Evolutionary conservation across 371 early-diverging fungal genomes (phyloP).

Genomic region (Syncephalastrum racemosum): DNA sequence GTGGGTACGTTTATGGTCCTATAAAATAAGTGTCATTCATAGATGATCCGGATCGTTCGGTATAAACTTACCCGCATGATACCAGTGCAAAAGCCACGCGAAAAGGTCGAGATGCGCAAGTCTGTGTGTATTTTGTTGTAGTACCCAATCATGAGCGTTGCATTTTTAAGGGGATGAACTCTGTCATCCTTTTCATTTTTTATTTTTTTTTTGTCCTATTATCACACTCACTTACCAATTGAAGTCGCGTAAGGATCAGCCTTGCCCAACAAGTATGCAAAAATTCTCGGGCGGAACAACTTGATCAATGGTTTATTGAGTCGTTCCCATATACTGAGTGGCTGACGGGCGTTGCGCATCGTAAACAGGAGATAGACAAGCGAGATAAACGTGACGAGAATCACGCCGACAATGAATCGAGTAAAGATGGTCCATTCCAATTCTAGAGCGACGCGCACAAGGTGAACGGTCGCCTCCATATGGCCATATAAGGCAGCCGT

Average conservation of each 20-base stretch:
- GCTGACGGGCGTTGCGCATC: conserved; percentile 39
- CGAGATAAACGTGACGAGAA: conserved; percentile 28
- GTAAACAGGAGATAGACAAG: conserved; percentile 41
- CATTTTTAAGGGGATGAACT: neutral
- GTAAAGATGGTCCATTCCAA: conserved; percentile 52
- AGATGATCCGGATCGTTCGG: neutral
- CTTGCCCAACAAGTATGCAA: conserved; percentile 32
- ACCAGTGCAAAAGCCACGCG: conserved; percentile 49
- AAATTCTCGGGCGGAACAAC: conserved; percentile 43
- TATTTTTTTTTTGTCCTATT: neutral
- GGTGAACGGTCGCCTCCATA: conserved; percentile 34
- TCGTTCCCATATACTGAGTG: conserved; percentile 47
- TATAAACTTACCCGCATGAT: conserved; percentile 43
- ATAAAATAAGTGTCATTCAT: neutral
- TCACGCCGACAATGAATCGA: conserved; percentile 33
- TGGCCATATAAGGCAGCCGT: conserved; percentile 35
- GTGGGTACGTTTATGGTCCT: conserved; percentile 24
- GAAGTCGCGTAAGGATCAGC: conserved; percentile 46
- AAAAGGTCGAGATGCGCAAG: conserved; percentile 48
- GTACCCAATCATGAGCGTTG: neutral
- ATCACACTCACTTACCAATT: conserved; percentile 51
- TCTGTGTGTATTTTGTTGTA: conserved; percentile 23
- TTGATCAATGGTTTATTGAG: conserved; percentile 47
- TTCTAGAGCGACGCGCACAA: conserved; percentile 36
- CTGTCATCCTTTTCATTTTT: neutral